Evolutionary conservation across 1,284 basidiomycete genomes (phyloP).

Genomic region (Pseudozyma pruni): DNA sequence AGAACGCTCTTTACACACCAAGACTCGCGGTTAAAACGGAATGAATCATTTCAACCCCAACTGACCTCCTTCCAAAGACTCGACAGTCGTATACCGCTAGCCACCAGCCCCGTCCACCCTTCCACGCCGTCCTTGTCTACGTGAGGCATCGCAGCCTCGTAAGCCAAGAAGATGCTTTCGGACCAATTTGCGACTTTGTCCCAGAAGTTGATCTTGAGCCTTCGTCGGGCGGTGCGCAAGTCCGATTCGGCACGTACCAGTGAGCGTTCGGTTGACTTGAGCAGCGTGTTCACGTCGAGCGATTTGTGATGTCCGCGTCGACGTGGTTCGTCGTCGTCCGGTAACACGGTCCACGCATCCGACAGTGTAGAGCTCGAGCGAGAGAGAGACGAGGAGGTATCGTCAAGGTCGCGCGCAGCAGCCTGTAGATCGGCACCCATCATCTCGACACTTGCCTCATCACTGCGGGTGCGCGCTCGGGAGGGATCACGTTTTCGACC

Average conservation of each 20-base stretch:
- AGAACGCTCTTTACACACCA: too few relatives aligned
- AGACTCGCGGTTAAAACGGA: too few relatives aligned
- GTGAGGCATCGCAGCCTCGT: constrained; percentile 46
- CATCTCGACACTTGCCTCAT: constrained; percentile 1
- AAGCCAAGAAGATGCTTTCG: constrained; percentile 42
- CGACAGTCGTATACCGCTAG: constrained; percentile 37
- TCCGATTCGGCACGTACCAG: constrained; percentile 39
- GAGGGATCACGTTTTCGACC: constrained; percentile 30
- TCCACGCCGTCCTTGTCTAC: constrained; percentile 51
- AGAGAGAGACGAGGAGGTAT: not conserved
- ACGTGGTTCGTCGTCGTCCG: constrained; percentile 12
- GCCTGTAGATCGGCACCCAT: constrained; percentile 25
- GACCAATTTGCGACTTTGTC: constrained; percentile 34
- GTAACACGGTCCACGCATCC: constrained; percentile 26
- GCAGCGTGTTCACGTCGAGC: constrained; percentile 4
- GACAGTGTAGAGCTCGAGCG: constrained; percentile 10
- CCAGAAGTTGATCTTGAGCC: constrained; percentile 25
- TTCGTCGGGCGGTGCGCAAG: constrained; percentile 12
- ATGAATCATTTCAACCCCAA: constrained; percentile 18
- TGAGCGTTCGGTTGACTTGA: constrained; percentile 30
- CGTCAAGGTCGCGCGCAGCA: constrained; percentile 27
- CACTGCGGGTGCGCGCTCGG: not conserved
- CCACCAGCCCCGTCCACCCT: constrained; percentile 40
- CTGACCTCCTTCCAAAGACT: constrained; percentile 31
- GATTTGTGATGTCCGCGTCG: not conserved